phyloP scores from a whole-genome alignment of 1,284 basidiomycete species.

The Austropuccinia psidii region DNA sequence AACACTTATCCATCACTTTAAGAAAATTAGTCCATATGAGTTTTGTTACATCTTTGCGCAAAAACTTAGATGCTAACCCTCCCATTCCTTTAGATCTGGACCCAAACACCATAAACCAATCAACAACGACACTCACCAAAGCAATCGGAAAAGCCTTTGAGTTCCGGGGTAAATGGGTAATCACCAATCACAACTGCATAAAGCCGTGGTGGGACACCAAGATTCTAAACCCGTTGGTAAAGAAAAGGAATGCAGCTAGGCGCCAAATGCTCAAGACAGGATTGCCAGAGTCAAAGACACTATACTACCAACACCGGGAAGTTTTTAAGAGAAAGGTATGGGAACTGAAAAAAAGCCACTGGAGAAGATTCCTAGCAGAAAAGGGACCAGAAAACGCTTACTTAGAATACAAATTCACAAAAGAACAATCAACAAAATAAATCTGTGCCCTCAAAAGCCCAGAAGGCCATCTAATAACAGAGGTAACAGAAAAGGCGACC shows the following conservation, averaged over 20 bases:
- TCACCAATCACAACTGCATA: too few relatives aligned
- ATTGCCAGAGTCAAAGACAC: background rate
- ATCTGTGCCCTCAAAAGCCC: background rate
- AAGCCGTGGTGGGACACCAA: too few relatives aligned
- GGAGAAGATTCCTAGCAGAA: too few relatives aligned
- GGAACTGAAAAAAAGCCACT: background rate
- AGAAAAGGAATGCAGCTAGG: background rate
- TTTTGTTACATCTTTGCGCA: background rate
- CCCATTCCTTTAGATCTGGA: background rate
- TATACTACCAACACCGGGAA: background rate
- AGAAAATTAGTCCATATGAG: too few relatives aligned
- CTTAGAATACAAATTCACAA: background rate
- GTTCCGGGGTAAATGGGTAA: background rate
- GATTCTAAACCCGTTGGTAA: background rate
- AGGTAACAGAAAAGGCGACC: background rate
- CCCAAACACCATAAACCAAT: background rate
- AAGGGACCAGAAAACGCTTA: background rate
- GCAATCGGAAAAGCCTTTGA: background rate
- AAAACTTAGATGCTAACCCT: background rate
- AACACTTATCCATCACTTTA: background rate
- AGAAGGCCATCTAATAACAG: background rate
- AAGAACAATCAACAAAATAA: background rate
- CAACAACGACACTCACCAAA: background rate
- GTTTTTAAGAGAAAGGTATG: background rate
- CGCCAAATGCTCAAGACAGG: too few relatives aligned